Conservation (phyloP, 495 filamentous ascomycete species). For the Aspergillus sclerotioniger region DNA sequence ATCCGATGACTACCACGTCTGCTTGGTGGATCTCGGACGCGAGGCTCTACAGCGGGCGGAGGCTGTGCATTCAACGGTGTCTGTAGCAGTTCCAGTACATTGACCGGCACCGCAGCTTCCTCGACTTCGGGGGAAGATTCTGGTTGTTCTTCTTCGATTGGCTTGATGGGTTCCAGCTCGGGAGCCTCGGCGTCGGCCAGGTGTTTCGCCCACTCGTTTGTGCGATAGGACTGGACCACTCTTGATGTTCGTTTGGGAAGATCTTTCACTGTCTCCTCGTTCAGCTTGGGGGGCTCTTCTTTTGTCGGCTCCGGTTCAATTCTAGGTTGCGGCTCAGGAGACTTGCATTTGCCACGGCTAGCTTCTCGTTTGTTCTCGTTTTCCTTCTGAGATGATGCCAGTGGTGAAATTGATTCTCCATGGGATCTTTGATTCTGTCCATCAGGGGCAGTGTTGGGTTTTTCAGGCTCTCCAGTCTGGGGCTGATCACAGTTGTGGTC, state of each 20-base stretch:
- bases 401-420: background rate
- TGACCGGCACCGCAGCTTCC: conserved; percentile 60
- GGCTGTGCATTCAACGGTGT: conserved; percentile 55
- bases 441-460: background rate
- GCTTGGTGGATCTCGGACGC: conserved; percentile 11
- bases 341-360: background rate
- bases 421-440: background rate
- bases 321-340: background rate
- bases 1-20: conserved; percentile 19
- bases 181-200: conserved; percentile 73
- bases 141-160: conserved; percentile 35
- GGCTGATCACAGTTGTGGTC: background rate
- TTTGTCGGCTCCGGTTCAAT: conserved; percentile 16
- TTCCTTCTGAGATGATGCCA: background rate
- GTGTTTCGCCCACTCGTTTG: conserved; percentile 97
- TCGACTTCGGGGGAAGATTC: conserved; percentile 24
- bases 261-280: conserved; percentile 34
- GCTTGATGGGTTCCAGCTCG: conserved; percentile 60
- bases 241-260: conserved; percentile 55
- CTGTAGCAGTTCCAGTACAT: conserved; percentile 65
- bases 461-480: background rate
- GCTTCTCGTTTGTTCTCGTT: background rate
- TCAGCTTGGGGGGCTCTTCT: conserved; percentile 22
- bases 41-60: conserved; percentile 35
- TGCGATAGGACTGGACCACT: conserved; percentile 78